Percentiles rank a stretch among this genome's conserved stretches.
phyloP scores from a whole-genome alignment of 2,329 filamentous ascomycete species.

The Pyrenophora tritici-repentis region DNA sequence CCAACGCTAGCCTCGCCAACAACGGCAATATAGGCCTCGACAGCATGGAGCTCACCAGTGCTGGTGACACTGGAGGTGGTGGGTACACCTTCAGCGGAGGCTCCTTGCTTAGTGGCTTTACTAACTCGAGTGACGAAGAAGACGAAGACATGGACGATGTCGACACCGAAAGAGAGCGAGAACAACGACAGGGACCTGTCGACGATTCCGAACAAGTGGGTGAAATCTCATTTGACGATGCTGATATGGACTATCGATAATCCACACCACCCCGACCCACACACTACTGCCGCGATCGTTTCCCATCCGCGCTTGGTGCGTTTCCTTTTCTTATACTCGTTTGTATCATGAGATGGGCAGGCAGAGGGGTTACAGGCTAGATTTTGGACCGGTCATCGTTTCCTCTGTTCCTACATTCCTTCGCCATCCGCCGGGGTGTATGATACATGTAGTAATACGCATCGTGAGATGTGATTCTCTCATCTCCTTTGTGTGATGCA shows the following conservation, averaged over 20 bases:
- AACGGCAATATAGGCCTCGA: constrained; percentile 59
- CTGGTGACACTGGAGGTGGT: constrained; percentile 70
- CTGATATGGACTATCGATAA: constrained; percentile 65
- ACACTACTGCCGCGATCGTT: constrained; percentile 38
- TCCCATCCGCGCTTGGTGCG: constrained; percentile 46
- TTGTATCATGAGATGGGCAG: constrained; percentile 14
- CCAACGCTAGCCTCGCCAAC: constrained; percentile 80
- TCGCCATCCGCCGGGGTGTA: constrained; percentile 30
- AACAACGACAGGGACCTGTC: constrained; percentile 50
- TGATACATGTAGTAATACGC: constrained; percentile 40
- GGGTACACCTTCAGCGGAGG: constrained; percentile 76
- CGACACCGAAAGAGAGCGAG: constrained; percentile 67
- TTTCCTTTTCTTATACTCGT: constrained; percentile 35
- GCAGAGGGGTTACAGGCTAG: constrained; percentile 10
- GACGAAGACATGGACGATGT: constrained; percentile 91
- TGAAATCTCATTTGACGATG: constrained; percentile 66
- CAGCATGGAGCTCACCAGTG: constrained; percentile 68
- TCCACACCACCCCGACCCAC: constrained; percentile 27
- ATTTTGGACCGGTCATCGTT: constrained; percentile 16
- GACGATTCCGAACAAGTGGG: constrained; percentile 68
- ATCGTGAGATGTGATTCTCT: constrained; percentile 24
- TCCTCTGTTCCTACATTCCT: constrained; percentile 36
- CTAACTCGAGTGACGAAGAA: constrained; percentile 93
- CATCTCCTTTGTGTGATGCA: constrained; percentile 18
- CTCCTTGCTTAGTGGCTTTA: constrained; percentile 84